Percentiles rank a stretch among this genome's conserved stretches.
Evolutionary conservation across 305 asterid genomes (phyloP).

Genomic region (Lippia alba): DNA sequence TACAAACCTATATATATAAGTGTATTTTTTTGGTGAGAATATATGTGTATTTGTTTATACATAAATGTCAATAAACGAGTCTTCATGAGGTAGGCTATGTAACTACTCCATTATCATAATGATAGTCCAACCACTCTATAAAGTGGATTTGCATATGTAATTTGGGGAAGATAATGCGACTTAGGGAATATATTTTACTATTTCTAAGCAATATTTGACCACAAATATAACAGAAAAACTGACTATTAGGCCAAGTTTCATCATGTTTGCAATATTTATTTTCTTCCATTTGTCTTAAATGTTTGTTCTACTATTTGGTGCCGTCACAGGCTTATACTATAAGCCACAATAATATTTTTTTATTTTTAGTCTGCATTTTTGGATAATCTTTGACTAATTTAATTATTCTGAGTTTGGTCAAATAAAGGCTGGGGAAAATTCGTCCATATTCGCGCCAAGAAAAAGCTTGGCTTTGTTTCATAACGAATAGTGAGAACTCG

Average conservation of each 20-base stretch:
- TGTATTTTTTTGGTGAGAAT: too few relatives aligned
- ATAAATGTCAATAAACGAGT: conserved; percentile 29
- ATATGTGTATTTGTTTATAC: not conserved
- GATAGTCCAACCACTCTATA: conserved; percentile 60
- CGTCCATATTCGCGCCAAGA: conserved; percentile 15
- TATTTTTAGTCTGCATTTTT: not conserved
- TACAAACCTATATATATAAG: not conserved
- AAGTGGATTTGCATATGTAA: conserved; percentile 75
- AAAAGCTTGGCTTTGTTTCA: not conserved
- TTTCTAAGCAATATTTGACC: conserved; percentile 42
- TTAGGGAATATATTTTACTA: conserved; percentile 10
- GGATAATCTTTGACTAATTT: conserved; percentile 28
- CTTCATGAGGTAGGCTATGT: conserved; percentile 44
- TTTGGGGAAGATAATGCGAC: conserved; percentile 39
- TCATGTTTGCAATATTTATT: conserved; percentile 13
- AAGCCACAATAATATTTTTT: not conserved
- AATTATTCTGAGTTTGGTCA: conserved; percentile 17
- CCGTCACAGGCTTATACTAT: not conserved
- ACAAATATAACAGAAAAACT: conserved; percentile 31
- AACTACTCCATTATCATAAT: conserved; percentile 76
- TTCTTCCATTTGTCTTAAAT: not conserved
- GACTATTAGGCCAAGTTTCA: conserved; percentile 28
- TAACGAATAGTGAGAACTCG: too few relatives aligned
- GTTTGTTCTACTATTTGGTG: conserved; percentile 27
- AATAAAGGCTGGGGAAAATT: conserved; percentile 7